Base-by-base conservation (phyloP, 306 rosid genomes). In the Dalbergia oliveri region DNA sequence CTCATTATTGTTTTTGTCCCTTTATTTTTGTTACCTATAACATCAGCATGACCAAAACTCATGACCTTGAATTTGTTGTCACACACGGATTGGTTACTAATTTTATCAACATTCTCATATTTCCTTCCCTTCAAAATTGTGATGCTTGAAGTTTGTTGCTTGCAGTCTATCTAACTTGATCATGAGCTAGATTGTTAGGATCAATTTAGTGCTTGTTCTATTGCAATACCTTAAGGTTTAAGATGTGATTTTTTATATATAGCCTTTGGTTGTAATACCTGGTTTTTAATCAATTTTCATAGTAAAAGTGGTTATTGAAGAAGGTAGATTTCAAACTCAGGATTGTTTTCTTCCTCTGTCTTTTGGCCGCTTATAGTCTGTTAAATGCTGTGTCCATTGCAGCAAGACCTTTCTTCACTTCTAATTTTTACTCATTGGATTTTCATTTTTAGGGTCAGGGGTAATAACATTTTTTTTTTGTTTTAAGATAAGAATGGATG, bases 1-100 rank as follows among this genome's bases (percentile, higher is more conserved):
- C 56, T 79, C 77, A 57, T 59, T 54, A 59, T 58, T 67, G 21
- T 35, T 77, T 53, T 44, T 33, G 44, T 71, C 61, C 10, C 23
- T 76, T 61, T 63, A 60, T 65, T 23, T 64, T 23, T 81, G 64
- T 49, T 74, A 66, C 34, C 21, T 66, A 73, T n/a, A 80, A 18
- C 61, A 51, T 34, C 54, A 63, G 39, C 80, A 75, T 37, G 56
- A 41, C 13, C 50, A 76, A 76, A 50, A 19, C 65, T 15, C 78
- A 72, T 21, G 15, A 15, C 59, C 4, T 54, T 47, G 66, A 49
- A 35, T 23, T 68, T 59, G 37, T 69, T 74, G 9, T 81, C 43
- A 34, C 49, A 57, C 68, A 14, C 34, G 39, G 9, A 53, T 51
- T 63, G 45, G 34, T 43, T 33, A n/a, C 19, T n/a, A 43, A 73